Base-by-base conservation (phyloP, 148 eudicot genomes). In the Fallopia convolvulus region DNA sequence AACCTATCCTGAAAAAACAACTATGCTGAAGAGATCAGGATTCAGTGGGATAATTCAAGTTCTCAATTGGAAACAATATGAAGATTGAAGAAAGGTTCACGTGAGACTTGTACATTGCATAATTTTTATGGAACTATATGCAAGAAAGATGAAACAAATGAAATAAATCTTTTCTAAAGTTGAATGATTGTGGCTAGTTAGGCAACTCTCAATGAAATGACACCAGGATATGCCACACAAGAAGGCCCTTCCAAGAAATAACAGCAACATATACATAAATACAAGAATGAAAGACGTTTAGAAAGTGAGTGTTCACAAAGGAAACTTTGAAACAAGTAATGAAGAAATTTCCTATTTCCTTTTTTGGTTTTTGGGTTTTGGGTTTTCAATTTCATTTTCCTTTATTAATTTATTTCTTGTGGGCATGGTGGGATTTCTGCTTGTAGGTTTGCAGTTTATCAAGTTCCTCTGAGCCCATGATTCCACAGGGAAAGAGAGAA, bases 391-490 rank as follows among this genome's bases (percentile, higher is more conserved):
- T 14, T 12, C 18, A 50, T 36, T 36, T 36, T 36, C 39, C 30
- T 26, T 26, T 26, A 13, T 66, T 66, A 3, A 18, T 71, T 18
- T 41, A n/a, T 41, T 42, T 47, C 75, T 75, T 12, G 79, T 72
- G 49, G 81, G 76, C 60, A 70, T 55, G 70, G 42, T 56, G 32
- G 81, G 83, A 18, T 61, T 74, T 74, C 48, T 75, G 63, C 32
- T 83, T 83, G 85, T 76, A 83, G 63, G 44, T 42, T 80, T 80
- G 75, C 79, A 78, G 75, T 8, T 80, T 58, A 77, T 75, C 77
- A 26, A 80, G 23, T 77, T 68, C 80, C 72, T 42, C 39, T 56
- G 61, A 73, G 18, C 49, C 20, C n/a, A 21, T 7, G 49, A 71
- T 39, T 71, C 47, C 53, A 75, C 56, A 18, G 80, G 61, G 11